phyloP scores from a whole-genome alignment of 2,329 filamentous ascomycete species.

The Alternaria sp. region DNA sequence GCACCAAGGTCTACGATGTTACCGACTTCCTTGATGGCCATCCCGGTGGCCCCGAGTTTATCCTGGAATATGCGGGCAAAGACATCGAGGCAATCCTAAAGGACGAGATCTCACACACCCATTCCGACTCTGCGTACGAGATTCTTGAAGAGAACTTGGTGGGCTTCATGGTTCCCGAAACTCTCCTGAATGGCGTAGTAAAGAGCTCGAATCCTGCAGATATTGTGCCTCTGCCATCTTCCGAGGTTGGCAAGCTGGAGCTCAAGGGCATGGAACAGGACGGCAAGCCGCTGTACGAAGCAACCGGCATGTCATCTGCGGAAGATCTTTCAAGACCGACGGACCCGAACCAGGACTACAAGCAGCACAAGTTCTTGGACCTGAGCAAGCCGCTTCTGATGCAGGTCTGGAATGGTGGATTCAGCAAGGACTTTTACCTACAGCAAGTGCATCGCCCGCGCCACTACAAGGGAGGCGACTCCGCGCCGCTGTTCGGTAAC shows the following conservation, averaged over 20 bases:
- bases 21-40: slow-evolving; percentile 90
- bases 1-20: slow-evolving; percentile 90
- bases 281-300: slow-evolving; percentile 58
- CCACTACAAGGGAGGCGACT: slow-evolving; percentile 92
- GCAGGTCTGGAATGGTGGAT: slow-evolving; percentile 88
- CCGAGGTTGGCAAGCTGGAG: slow-evolving; percentile 56
- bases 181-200: slow-evolving; percentile 59
- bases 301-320: slow-evolving; percentile 86
- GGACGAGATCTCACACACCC: slow-evolving; percentile 80
- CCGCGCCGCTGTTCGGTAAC: slow-evolving; percentile 94
- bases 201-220: slow-evolving; percentile 57
- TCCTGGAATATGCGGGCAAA: slow-evolving; percentile 88
- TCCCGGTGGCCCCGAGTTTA: slow-evolving; percentile 85
- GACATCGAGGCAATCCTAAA: slow-evolving; percentile 84
- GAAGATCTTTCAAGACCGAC: slow-evolving; percentile 90
- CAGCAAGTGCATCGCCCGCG: slow-evolving; percentile 94
- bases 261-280: slow-evolving; percentile 57
- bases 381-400: slow-evolving; percentile 81
- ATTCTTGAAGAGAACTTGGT: slow-evolving; percentile 86
- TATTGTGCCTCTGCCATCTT: slow-evolving; percentile 61
- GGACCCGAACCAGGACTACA: slow-evolving; percentile 76
- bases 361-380: slow-evolving; percentile 92
- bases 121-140: slow-evolving; percentile 94
- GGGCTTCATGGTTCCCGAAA: slow-evolving; percentile 74
- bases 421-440: slow-evolving; percentile 94